Conservation (phyloP, 164 flowering plant genomes). For the Piper longum region DNA sequence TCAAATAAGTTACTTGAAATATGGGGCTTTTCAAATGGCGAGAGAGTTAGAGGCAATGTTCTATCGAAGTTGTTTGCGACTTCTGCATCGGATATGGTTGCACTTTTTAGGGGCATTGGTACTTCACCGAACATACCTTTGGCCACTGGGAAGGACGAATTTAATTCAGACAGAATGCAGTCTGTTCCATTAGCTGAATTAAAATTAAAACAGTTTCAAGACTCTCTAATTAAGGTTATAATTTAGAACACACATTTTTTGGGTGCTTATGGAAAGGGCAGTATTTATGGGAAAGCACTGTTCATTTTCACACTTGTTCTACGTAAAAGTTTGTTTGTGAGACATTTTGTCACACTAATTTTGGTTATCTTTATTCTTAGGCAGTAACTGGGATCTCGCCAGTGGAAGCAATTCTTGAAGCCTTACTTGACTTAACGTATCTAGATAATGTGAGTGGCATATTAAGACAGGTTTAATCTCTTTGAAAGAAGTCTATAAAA, state of each 20-base stretch:
- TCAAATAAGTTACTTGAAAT: slow-evolving; percentile 35
- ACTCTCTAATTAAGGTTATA: slow-evolving; percentile 37
- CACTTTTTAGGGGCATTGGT: slow-evolving; percentile 42
- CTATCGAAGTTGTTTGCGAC: slow-evolving; percentile 42
- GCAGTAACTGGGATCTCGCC: slow-evolving; percentile 36
- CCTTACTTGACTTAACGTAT: slow-evolving; percentile 51
- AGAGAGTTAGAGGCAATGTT: slow-evolving; percentile 26
- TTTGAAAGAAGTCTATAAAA: background rate
- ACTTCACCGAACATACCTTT: slow-evolving; percentile 13
- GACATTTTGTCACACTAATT: background rate
- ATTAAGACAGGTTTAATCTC: background rate
- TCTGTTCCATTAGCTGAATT: slow-evolving; percentile 31
- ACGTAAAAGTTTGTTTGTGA: background rate
- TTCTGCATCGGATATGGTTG: slow-evolving; percentile 49
- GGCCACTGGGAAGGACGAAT: slow-evolving; percentile 16
- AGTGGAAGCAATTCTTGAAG: slow-evolving; percentile 38
- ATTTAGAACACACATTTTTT: slow-evolving; percentile 5
- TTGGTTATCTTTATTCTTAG: slow-evolving; percentile 24
- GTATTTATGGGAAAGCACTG: background rate
- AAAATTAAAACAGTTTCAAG: slow-evolving; percentile 38
- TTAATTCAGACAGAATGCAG: slow-evolving; percentile 10
- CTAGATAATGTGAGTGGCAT: slow-evolving; percentile 51
- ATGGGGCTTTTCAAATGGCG: slow-evolving; percentile 31
- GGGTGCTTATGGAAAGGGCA: background rate
- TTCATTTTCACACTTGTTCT: background rate